Evolutionary conservation across 192 early-diverging fungal genomes (phyloP), one percentile per base, ranked within the genome.

Genomic region (Entophlyctis helioformis): DNA sequence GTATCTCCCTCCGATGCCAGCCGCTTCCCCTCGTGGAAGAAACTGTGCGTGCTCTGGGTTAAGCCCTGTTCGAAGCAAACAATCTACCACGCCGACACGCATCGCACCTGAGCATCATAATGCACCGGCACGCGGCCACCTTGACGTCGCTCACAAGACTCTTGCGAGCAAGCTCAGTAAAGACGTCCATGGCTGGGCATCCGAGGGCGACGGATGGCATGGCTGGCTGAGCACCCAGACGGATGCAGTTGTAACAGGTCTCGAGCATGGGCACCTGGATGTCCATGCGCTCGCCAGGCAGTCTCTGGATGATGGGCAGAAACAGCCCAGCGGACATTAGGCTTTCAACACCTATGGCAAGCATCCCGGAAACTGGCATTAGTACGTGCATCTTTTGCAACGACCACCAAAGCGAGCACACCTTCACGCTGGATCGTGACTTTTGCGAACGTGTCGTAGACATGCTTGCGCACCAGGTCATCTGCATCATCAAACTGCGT

Each of bases 91-190:
- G n/a, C n/a, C n/a, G n/a, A n/a, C n/a, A n/a, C n/a, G n/a, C 10
- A 12, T 3, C 21, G 44, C 59, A 69, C 71, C 71, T 66, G 1
- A 76, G 50, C 43, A 53, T 54, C 69, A 76, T 72, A 28, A 72
- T 59, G 42, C 73, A 72, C 39, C 56, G 48, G 20, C 52, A 53
- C 8, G 53, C 59, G 1, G 54, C 69, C 1, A 69, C 69, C 29
- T 50, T 43, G 15, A 72, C 58, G 8, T 68, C 62, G 21, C 51
- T 50, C 16, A 65, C 62, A 9, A 33, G 12, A 28, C 59, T 63
- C 32, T 45, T 50, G 26, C 44, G 51, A 22, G 67, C 22, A 31
- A 76, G 42, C n/a, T 50, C 33, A 19, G 73, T 66, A 19, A 72
- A 62, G 6, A 59, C 64, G 3, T 56, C 57, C 66, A 76, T 55